A percentile compares a stretch with the other conserved stretches of the same genome.
phyloP scores from a whole-genome alignment of 73 alveolate genomes.

The Paramecium sexaurelia region DNA sequence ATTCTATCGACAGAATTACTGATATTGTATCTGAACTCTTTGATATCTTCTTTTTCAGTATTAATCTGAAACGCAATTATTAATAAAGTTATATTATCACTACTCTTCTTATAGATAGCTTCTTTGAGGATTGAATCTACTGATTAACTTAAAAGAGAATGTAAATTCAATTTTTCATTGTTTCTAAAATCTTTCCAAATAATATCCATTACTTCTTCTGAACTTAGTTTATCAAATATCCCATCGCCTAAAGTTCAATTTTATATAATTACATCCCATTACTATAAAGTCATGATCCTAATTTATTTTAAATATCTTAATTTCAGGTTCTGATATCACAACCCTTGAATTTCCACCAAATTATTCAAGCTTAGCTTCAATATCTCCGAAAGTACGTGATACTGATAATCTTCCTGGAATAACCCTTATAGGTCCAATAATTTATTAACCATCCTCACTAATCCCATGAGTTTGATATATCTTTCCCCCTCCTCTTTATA shows the following conservation, averaged over 20 bases:
- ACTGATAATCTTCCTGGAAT: constrained; percentile 95
- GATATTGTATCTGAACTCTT: not conserved
- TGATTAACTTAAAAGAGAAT: constrained; percentile 86
- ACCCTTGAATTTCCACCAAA: constrained; percentile 98
- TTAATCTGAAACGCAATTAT: constrained; percentile 77
- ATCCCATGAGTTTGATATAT: constrained; percentile 75
- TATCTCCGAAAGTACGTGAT: constrained; percentile 96
- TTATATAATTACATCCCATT: constrained; percentile 64
- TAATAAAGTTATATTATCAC: constrained; percentile 97
- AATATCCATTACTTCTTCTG: constrained; percentile 88
- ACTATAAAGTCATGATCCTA: constrained; percentile 77
- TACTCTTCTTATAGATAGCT: constrained; percentile 85
- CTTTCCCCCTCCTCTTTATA: constrained; percentile 88
- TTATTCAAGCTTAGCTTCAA: constrained; percentile 89
- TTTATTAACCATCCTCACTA: constrained; percentile 31
- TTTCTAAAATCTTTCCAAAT: constrained; percentile 63
- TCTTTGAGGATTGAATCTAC: constrained; percentile 92
- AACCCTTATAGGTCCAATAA: constrained; percentile 86
- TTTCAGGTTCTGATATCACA: constrained; percentile 92
- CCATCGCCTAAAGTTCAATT: constrained; percentile 89
- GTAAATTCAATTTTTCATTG: constrained; percentile 70
- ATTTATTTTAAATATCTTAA: constrained; percentile 80
- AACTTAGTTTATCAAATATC: constrained; percentile 93
- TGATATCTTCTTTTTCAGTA: not conserved
- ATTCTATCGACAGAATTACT: constrained; percentile 13